Evolutionary conservation across 1,284 basidiomycete genomes (phyloP).

Genomic region (Cutaneotrichosporon dermatis): DNA sequence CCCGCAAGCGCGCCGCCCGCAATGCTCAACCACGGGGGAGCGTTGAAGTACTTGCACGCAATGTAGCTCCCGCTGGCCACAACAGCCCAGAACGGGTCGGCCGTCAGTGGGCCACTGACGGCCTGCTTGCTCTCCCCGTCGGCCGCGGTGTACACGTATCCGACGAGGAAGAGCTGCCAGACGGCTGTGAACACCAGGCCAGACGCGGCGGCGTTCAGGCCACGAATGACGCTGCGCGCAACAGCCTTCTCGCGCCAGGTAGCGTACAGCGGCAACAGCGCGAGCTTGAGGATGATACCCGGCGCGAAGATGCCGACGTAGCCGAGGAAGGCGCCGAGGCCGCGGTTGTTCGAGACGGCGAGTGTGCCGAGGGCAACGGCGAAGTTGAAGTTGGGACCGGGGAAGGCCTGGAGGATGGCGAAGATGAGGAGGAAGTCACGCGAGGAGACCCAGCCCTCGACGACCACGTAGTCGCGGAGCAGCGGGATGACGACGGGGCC

Average conservation of each 20-base stretch:
- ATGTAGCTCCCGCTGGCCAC: constrained; percentile 44
- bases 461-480: constrained; percentile 57
- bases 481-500: constrained; percentile 61
- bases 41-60: constrained; percentile 41
- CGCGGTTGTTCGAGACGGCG: constrained; percentile 37
- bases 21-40: constrained; percentile 48
- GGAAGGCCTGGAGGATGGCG: constrained; percentile 56
- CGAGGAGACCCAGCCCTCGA: constrained; percentile 45
- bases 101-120: constrained; percentile 42
- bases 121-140: constrained; percentile 18
- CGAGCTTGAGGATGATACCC: constrained; percentile 55
- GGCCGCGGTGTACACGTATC: constrained; percentile 42
- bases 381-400: constrained; percentile 61
- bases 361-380: constrained; percentile 58
- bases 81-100: constrained; percentile 52
- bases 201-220: constrained; percentile 57
- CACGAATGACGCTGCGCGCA: constrained; percentile 53
- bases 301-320: constrained; percentile 55
- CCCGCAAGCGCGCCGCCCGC: constrained; percentile 47
- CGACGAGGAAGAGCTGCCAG: constrained; percentile 53
- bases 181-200: constrained; percentile 58
- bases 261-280: constrained; percentile 55
- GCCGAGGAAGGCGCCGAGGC: constrained; percentile 54
- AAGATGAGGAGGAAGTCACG: constrained; percentile 60
- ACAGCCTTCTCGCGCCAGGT: constrained; percentile 49